Conservation (phyloP, 2,329 filamentous ascomycete genomes). For the Beauveria australis region DNA sequence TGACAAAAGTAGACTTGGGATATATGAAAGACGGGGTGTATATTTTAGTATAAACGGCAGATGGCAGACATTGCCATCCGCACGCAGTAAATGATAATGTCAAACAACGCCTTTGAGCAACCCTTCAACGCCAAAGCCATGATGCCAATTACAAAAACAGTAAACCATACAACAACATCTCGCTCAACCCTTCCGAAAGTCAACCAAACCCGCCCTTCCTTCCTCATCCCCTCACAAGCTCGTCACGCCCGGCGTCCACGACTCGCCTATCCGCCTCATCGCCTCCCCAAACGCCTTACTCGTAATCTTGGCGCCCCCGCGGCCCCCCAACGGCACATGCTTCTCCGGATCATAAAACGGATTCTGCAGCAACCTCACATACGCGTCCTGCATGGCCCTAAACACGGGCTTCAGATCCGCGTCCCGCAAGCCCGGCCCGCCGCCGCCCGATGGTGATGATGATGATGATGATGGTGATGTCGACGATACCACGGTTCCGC, state of each 20-base stretch:
- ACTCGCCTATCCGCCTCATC: constrained; percentile 76
- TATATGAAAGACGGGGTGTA: neutral
- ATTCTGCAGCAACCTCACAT: constrained; percentile 81
- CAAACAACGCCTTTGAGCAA: neutral
- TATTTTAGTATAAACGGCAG: neutral
- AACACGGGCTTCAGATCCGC: constrained; percentile 89
- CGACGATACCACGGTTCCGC: constrained; percentile 20
- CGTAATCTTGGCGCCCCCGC: constrained; percentile 61
- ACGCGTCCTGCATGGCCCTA: constrained; percentile 84
- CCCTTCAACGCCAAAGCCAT: constrained; percentile 5
- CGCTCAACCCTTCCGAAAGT: neutral
- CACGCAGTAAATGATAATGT: neutral
- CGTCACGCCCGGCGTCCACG: constrained; percentile 68
- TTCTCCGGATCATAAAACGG: constrained; percentile 92
- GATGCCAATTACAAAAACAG: neutral
- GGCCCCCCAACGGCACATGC: constrained; percentile 51
- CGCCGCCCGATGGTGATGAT: constrained; percentile 15
- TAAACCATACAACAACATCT: neutral
- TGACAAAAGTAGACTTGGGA: neutral
- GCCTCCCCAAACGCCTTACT: constrained; percentile 75
- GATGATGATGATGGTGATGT: neutral
- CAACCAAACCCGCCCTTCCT: neutral
- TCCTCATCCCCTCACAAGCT: constrained; percentile 39
- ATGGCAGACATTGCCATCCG: neutral
- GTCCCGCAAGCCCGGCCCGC: constrained; percentile 63